Evolutionary conservation across 1,284 basidiomycete species (phyloP), one percentile per base, ranked within the genome.

Genomic region (Lentinula novae-zelandiae): DNA sequence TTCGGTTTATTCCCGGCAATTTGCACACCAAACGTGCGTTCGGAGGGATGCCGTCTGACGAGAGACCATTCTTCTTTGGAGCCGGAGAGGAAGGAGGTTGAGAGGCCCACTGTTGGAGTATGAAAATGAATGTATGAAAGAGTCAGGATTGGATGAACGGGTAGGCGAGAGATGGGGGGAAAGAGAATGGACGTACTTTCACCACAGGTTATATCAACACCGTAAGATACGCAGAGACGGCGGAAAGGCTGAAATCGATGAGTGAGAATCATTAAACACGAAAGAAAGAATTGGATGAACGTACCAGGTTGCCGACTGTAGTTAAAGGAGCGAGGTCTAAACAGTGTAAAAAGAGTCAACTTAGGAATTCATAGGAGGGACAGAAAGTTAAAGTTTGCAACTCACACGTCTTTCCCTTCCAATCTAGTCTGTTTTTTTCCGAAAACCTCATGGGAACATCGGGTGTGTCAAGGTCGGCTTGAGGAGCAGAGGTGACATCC

Each of bases 181-280:
- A 22, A 22, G 22, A 22, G 2, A 22, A 22, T 22, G 22, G 13
- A 67, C 81, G 49, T 68, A 90, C 92, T 98, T 76, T 98, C 96
- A 39, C 94, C 94, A 65, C 93, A 95, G 12, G 95, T 97, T 68
- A 99, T 98, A 66, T 97, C 95, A 1, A 91, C 93, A 6, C 96
- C 96, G 63, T 93, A 89, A 40, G 84, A 78, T 5, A 91, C 85
- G 67, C 95, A 98, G 17, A 99, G 75, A 22, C 95, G 84, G 15
- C 96, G 88, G 81, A 98, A 99, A 0, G 96, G 96, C 92, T 22
- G 22, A 17, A 17, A 17, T 17, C 17, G 17, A 17, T 17, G 17
- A 17, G 17, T 17, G 17, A 17, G 17, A 17, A 17, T 17, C 17
- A 17, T 17, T 17, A 17, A 17, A 17, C 17, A 17, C 17, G 17